Base-by-base conservation (phyloP, 2,329 filamentous ascomycete genomes). In the Colletotrichum sp. region DNA sequence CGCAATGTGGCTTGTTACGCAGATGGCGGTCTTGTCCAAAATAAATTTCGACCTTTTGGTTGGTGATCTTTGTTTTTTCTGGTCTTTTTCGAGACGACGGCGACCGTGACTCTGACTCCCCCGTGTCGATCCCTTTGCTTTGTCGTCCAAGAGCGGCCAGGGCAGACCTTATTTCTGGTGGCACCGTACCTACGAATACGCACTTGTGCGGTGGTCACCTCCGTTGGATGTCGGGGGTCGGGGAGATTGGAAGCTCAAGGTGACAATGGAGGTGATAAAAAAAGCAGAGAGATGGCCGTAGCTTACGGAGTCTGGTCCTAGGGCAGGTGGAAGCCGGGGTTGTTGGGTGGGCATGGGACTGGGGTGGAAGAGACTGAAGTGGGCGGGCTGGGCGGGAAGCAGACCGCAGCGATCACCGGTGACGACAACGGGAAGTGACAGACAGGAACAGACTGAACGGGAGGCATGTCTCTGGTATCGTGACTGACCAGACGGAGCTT, bases 1-100 rank as follows among this genome's bases (percentile, higher is more conserved):
- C 61, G 72, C 72, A 75, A 63, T 61, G 55, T 67, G 72, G 69
- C 69, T 72, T 72, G 55, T 43, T 64, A 55, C 63, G 32, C 32
- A 67, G 72, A 75, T 63, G 72, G 69, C 63, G 32, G 69, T 66
- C 68, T 75, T 55, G 15, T 60, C 18, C 38, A 72, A 48, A 63
- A 21, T 10, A 61, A 21, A 24, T 43, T 30, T 32, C 28, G 38
- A 8, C 16, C 26, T 72, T 34, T 43, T 75, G 67, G 36, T 48
- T n/a, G 43, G n/a, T 48, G 43, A 48, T 48, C 43, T 48, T 48
- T 48, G 18, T 48, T 13, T 48, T 48, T 48, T 48, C 18, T 48
- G 10, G 38, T 21, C 43, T 48, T 48, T 48, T 48, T 48, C 43
- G 43, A 21, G 43, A 48, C n/a, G 43, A 48, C 43, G 43, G 43